Evolutionary conservation across 2,329 filamentous ascomycete species (phyloP).

Genomic region (Colletotrichum sojae): DNA sequence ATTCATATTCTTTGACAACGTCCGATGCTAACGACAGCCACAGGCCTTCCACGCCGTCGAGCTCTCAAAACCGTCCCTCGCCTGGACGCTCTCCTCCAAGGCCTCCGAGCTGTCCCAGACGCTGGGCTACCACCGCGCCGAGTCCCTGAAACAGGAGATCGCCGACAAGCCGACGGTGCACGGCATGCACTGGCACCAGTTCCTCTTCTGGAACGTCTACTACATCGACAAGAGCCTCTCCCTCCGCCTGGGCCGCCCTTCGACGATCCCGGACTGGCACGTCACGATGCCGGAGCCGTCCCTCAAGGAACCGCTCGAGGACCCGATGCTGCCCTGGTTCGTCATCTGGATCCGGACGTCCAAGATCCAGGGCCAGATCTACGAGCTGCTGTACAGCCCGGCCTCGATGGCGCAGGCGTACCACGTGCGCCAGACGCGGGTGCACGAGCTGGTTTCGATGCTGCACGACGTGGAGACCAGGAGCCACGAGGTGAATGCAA

Average conservation of each 20-base stretch:
- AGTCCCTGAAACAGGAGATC: constrained; percentile 45
- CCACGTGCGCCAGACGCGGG: constrained; percentile 51
- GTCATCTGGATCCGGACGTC: constrained; percentile 65
- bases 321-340: constrained; percentile 53
- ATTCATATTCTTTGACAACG: accelerated
- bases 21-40: neutral
- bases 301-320: neutral
- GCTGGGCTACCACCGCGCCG: constrained; percentile 48
- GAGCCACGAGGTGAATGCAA: constrained; percentile 42
- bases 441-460: constrained; percentile 49
- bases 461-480: constrained; percentile 49
- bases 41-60: constrained; percentile 51
- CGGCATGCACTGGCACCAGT: constrained; percentile 49
- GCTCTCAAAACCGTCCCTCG: constrained; percentile 51
- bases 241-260: constrained; percentile 66
- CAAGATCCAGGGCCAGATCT: constrained; percentile 68
- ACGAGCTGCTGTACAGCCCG: constrained; percentile 67
- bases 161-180: constrained; percentile 39
- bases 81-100: constrained; percentile 49
- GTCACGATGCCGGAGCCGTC: constrained; percentile 55
- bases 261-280: constrained; percentile 71
- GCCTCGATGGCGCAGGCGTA: constrained; percentile 55
- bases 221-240: constrained; percentile 70
- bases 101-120: constrained; percentile 51
- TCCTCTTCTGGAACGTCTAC: constrained; percentile 72